Conservation (phyloP, 2,329 filamentous ascomycete species). For the Aspergillus sp. region DNA sequence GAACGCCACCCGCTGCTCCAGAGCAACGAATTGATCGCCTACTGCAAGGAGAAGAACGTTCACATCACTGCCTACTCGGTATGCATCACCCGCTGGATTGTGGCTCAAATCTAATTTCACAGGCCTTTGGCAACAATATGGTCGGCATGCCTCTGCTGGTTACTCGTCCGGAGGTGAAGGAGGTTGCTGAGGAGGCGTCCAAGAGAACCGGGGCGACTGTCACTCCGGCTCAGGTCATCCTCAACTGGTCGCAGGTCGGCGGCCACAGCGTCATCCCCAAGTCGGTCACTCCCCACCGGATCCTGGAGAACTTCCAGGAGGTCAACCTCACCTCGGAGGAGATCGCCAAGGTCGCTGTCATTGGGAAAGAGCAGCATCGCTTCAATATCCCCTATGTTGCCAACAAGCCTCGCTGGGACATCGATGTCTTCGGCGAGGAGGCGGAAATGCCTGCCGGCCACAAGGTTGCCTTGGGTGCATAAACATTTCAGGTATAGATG, state of each 20-base stretch:
- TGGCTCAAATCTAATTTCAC: not conserved
- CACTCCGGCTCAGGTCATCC: constrained; percentile 29
- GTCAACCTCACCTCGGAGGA: constrained; percentile 31
- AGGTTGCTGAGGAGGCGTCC: constrained; percentile 51
- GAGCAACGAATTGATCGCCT: constrained; percentile 48
- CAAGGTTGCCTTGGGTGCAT: constrained; percentile 30
- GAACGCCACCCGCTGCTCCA: constrained; percentile 62
- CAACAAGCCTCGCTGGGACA: constrained; percentile 46
- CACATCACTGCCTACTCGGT: constrained; percentile 55
- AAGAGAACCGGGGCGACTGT: constrained; percentile 26
- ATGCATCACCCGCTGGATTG: constrained; percentile 4
- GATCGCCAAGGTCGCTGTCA: constrained; percentile 23
- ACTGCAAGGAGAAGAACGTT: constrained; percentile 50
- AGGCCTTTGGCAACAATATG: constrained; percentile 50
- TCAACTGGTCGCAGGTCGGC: constrained; percentile 33
- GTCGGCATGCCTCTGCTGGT: constrained; percentile 55
- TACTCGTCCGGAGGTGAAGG: constrained; percentile 52
- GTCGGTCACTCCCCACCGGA: constrained; percentile 34
- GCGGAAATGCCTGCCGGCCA: constrained; percentile 43
- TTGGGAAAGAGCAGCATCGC: constrained; percentile 25
- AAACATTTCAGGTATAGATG: too few relatives aligned
- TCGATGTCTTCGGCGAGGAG: constrained; percentile 48
- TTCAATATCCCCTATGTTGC: constrained; percentile 28
- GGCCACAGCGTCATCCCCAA: constrained; percentile 36
- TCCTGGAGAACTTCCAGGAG: constrained; percentile 36